A percentile compares a stretch with the other conserved stretches of the same genome.
Conservation (phyloP, 306 rosid species). For the Dalbergia cochinchinensis region DNA sequence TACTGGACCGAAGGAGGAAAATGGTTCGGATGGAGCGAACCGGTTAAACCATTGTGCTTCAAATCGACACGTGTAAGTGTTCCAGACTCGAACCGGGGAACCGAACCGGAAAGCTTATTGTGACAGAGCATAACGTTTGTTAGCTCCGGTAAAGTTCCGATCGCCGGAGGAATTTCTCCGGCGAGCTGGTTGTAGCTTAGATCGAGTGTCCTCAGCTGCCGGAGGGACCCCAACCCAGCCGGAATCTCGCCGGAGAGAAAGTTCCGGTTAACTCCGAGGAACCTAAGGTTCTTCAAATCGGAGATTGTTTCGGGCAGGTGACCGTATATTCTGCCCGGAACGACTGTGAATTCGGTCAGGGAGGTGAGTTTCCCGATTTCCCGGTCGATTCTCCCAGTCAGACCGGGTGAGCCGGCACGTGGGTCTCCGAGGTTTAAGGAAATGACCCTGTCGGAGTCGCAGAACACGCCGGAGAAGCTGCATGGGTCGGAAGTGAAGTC, state of each 20-base stretch:
- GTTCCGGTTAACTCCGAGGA: slow-evolving; percentile 84
- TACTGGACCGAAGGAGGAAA: slow-evolving; percentile 84
- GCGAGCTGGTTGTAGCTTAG: slow-evolving; percentile 84
- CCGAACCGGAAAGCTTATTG: slow-evolving; percentile 77
- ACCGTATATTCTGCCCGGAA: slow-evolving; percentile 88
- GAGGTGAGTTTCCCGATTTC: slow-evolving; percentile 82
- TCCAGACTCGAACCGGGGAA: slow-evolving; percentile 76
- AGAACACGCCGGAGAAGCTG: slow-evolving; percentile 86
- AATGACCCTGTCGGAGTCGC: slow-evolving; percentile 78
- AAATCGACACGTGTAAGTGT: slow-evolving; percentile 79
- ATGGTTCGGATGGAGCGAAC: slow-evolving; percentile 65
- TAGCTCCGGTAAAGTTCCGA: slow-evolving; percentile 72
- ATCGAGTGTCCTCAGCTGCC: slow-evolving; percentile 53
- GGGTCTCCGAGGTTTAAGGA: slow-evolving; percentile 97
- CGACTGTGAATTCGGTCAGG: slow-evolving; percentile 83
- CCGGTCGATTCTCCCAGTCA: slow-evolving; percentile 77
- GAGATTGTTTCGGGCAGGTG: slow-evolving; percentile 66
- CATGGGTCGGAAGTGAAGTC: slow-evolving; percentile 98
- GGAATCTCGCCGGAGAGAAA: slow-evolving; percentile 90
- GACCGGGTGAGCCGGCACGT: slow-evolving; percentile 84
- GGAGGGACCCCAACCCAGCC: slow-evolving; percentile 51
- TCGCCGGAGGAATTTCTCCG: slow-evolving; percentile 75
- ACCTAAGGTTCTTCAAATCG: slow-evolving; percentile 69
- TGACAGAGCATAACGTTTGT: slow-evolving; percentile 86
- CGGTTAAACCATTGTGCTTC: slow-evolving; percentile 83